Conservation (phyloP, 1,139 yeast genomes). For the Taiozyma onychis region DNA sequence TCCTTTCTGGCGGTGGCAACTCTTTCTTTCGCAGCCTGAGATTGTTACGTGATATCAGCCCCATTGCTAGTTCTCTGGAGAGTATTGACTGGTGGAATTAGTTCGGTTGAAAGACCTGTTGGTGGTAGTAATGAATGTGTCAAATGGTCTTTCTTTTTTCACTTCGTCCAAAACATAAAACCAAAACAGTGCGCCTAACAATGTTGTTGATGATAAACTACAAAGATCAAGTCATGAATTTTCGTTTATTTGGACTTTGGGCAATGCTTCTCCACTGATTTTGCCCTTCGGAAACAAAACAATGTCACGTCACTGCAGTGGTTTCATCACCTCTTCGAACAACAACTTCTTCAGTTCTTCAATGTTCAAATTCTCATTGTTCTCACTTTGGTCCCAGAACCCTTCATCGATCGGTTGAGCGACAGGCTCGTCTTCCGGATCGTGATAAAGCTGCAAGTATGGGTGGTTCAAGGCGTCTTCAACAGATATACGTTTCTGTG, state of each 20-base stretch:
- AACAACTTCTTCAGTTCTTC: constrained; percentile 67
- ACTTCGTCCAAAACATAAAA: not conserved
- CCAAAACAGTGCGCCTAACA: not conserved
- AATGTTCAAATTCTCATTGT: constrained; percentile 63
- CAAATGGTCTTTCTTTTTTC: not conserved
- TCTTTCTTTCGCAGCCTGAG: not conserved
- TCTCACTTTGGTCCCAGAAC: constrained; percentile 78
- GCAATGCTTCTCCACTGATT: too few relatives aligned
- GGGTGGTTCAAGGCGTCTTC: constrained; percentile 81
- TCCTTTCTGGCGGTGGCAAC: not conserved
- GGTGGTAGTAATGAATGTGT: not conserved
- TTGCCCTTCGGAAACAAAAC: too few relatives aligned
- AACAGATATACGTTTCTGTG: constrained; percentile 70
- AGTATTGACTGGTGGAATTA: too few relatives aligned
- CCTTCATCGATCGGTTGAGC: constrained; percentile 69
- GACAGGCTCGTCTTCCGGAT: constrained; percentile 75
- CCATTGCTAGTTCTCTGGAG: not conserved
- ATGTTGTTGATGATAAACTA: not conserved
- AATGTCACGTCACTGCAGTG: constrained; percentile 12
- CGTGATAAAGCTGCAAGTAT: constrained; percentile 74
- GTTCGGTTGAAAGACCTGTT: too few relatives aligned
- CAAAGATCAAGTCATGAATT: not conserved
- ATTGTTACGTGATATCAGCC: not conserved
- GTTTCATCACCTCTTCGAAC: constrained; percentile 23
- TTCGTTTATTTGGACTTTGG: not conserved